Percentiles rank a stretch among this genome's conserved stretches.
Evolutionary conservation across 1,284 basidiomycete genomes (phyloP).

Genomic region (Irpex sp.): DNA sequence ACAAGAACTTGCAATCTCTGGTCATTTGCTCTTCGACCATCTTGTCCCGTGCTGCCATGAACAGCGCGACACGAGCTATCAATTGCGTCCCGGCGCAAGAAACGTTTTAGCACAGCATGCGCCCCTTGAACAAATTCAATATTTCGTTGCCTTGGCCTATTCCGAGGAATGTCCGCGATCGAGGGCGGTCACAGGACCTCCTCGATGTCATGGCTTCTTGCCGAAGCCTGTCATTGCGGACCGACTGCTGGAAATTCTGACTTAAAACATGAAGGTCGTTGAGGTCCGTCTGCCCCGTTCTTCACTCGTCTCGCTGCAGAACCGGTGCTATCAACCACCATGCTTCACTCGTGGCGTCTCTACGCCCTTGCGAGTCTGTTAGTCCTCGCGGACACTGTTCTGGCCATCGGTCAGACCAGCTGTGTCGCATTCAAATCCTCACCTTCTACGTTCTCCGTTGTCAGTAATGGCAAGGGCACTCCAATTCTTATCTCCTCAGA

Average conservation of each 20-base stretch:
- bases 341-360: conserved; percentile 3
- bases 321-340: neutral
- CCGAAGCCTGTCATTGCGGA: neutral
- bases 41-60: neutral
- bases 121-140: neutral
- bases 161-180: conserved; percentile 4
- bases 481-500: conserved; percentile 50
- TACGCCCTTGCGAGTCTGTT: conserved; percentile 13
- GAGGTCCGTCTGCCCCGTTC: neutral
- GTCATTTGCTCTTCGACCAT: neutral
- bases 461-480: conserved; percentile 40
- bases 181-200: conserved; percentile 9
- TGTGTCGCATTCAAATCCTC: conserved; percentile 30
- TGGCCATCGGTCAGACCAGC: conserved; percentile 30
- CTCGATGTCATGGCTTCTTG: neutral
- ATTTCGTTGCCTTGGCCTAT: neutral
- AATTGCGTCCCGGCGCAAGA: neutral
- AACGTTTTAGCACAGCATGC: neutral
- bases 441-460: conserved; percentile 37
- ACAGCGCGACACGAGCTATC: neutral
- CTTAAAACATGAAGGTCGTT: neutral
- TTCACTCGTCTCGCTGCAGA: neutral
- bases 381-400: conserved; percentile 14
- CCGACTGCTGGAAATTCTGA: neutral
- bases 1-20: neutral